phyloP scores from a whole-genome alignment of 257 asterid species.

The Echium plantagineum region DNA sequence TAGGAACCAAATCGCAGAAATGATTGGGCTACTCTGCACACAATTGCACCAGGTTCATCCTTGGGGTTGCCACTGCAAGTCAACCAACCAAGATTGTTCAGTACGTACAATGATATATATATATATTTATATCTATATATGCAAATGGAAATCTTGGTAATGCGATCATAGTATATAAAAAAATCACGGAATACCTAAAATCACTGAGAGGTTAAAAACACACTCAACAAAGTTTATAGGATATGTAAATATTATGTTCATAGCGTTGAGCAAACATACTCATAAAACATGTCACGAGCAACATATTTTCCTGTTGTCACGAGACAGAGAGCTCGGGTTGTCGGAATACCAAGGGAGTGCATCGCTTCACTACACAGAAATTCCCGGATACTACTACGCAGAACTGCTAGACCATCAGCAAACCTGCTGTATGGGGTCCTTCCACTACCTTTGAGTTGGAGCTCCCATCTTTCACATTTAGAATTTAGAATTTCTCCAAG shows the following conservation, averaged over 20 bases:
- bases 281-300: slow-evolving; percentile 92
- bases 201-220: neutral
- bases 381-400: slow-evolving; percentile 91
- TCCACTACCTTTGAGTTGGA: slow-evolving; percentile 98
- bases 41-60: slow-evolving; percentile 97
- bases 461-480: slow-evolving; percentile 73
- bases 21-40: slow-evolving; percentile 88
- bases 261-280: slow-evolving; percentile 36
- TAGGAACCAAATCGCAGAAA: slow-evolving; percentile 93
- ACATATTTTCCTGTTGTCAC: slow-evolving; percentile 83
- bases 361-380: slow-evolving; percentile 98
- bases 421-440: slow-evolving; percentile 96
- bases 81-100: slow-evolving; percentile 10
- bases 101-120: neutral
- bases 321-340: slow-evolving; percentile 91
- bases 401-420: slow-evolving; percentile 98
- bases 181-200: neutral
- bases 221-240: too few species aligned
- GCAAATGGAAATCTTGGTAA: neutral
- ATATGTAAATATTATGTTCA: neutral
- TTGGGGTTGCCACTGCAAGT: slow-evolving; percentile 84
- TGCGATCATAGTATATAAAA: neutral
- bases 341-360: slow-evolving; percentile 89
- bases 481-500: slow-evolving; percentile 81
- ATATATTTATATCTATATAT: too few species aligned